Base-by-base conservation (phyloP, 495 filamentous ascomycete species). In the Parachaetomium inaequale region DNA sequence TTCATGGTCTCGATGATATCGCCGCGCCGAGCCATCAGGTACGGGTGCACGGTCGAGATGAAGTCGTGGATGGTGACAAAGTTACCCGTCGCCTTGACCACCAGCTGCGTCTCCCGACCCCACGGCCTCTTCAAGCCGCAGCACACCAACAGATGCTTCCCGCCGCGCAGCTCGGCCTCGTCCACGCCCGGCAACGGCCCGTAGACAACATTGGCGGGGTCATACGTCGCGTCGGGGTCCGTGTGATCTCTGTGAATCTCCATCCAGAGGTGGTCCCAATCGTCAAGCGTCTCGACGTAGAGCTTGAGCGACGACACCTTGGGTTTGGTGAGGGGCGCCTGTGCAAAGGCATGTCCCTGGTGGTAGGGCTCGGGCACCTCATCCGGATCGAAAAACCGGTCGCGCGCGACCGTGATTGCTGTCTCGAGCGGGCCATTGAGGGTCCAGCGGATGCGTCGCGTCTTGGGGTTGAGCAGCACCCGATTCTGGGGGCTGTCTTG, bases 41-140 rank as follows among this genome's bases (percentile, higher is more conserved):
- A 66, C 7, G 67, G 69, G 59, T 69, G 67, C 47, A 69, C 49
- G 31, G 62, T 53, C 46, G 66, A 68, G 26, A 68, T 47, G 43
- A 63, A 66, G 34, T 69, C 67, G 54, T 69, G 66, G 32, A 67
- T 56, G 21, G 66, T 72, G 53, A 69, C 49, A 19, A 69, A 72
- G 29, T 38, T 49, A 11, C 42, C 45, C 50, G n/a, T n/a, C n/a
- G n/a, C n/a, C n/a, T n/a, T n/a, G n/a, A n/a, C n/a, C n/a, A n/a
- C n/a, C n/a, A n/a, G n/a, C n/a, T n/a, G n/a, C n/a, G n/a, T n/a
- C 8, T 21, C 47, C 47, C 31, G 59, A 66, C 21, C 64, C 62
- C 17, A 60, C 40, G 68, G 68, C 61, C 68, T 50, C 59, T 38
- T 50, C 25, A 47, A 0, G 12, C 55, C 55, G 43, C 68, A 68